Conservation (phyloP, 768 basidiomycete species). For the Suillus paluster region DNA sequence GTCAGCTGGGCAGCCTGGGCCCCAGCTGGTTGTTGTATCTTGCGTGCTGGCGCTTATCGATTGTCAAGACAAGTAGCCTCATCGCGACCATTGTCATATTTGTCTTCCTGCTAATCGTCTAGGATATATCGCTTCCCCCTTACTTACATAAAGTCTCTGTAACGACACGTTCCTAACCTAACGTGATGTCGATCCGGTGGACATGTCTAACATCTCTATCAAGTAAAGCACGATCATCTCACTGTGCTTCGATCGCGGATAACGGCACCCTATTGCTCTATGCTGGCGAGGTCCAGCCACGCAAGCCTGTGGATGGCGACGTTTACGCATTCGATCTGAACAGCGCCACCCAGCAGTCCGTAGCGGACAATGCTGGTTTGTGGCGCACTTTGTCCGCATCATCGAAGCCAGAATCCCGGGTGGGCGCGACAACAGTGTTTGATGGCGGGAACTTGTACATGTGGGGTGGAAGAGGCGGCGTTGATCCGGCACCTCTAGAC, state of each 20-base stretch:
- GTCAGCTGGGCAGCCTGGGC: background rate
- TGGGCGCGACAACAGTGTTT: conserved; percentile 26
- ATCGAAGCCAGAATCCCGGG: conserved; percentile 19
- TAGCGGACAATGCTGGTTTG: conserved; percentile 12
- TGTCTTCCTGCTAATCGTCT: background rate
- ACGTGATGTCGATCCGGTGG: conserved; percentile 32
- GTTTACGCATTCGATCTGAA: conserved; percentile 32
- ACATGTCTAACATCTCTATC: conserved; percentile 25
- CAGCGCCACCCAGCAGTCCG: background rate
- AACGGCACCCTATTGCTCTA: conserved; percentile 40
- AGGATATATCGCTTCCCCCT: no score
- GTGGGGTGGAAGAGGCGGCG: conserved; percentile 52
- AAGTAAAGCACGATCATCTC: conserved; percentile 45
- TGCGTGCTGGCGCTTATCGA: background rate
- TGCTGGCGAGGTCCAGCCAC: conserved; percentile 48
- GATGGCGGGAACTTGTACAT: conserved; percentile 37
- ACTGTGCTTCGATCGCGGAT: conserved; percentile 37
- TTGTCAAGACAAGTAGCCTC: background rate
- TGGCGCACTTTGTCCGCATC: conserved; percentile 32
- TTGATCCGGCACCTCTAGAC: conserved; percentile 41
- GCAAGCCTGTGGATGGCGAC: conserved; percentile 44
- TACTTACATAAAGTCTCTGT: no score
- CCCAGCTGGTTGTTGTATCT: background rate
- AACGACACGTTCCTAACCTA: background rate
- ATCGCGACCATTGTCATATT: background rate